These are phyloP conservation scores for Colletotrichum salicis DNA, from an alignment of 2,329 filamentous ascomycete genomes.

Conservation along the genomic window DNA sequence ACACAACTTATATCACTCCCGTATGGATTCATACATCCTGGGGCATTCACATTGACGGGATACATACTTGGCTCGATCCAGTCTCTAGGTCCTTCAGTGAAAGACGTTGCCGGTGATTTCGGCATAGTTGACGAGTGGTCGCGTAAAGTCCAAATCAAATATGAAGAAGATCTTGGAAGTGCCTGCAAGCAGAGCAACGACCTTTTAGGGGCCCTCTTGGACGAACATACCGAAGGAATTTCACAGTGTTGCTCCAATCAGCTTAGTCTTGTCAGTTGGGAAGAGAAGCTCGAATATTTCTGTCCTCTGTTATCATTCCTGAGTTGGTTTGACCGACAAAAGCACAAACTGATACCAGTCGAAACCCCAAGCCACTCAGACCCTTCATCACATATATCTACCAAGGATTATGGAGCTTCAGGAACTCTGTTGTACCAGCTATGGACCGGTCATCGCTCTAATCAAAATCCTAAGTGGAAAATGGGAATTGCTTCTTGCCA, in stretches of 20 bases:
- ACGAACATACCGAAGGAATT: background rate
- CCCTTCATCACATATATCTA: background rate
- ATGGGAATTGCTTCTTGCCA: background rate
- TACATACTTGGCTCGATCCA: background rate
- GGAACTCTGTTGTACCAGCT: background rate
- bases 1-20: background rate
- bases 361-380: background rate
- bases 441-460: background rate
- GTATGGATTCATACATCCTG: background rate
- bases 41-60: background rate
- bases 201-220: background rate
- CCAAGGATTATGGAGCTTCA: too few relatives aligned
- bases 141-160: background rate
- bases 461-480: background rate
- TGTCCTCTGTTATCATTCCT: accelerated
- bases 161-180: background rate
- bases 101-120: background rate
- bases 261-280: background rate
- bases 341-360: background rate
- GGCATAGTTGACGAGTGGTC: background rate
- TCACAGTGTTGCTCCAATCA: background rate
- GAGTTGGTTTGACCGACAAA: background rate
- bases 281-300: accelerated
- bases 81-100: background rate
- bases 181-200: background rate